Evolutionary conservation across 495 filamentous ascomycete genomes (phyloP).

Genomic region (Tuber indicum): DNA sequence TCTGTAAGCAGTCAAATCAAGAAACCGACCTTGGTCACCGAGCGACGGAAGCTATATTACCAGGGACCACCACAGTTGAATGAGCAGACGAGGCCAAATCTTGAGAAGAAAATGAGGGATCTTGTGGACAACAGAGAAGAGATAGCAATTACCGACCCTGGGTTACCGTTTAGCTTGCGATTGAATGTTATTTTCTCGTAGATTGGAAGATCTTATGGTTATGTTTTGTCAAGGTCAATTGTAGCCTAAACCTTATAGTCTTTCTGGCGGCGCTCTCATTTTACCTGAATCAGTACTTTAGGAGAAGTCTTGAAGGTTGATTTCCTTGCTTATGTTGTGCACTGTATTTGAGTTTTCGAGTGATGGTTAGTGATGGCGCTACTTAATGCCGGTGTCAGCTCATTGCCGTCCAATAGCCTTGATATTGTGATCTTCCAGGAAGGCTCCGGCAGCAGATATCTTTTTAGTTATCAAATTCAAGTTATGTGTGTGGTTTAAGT

Average conservation of each 20-base stretch:
- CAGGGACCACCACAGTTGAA: slow-evolving; percentile 73
- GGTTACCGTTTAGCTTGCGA: slow-evolving; percentile 35
- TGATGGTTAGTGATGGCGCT: background rate
- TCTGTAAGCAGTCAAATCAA: slow-evolving; percentile 55
- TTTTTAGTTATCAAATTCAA: background rate
- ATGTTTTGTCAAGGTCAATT: background rate
- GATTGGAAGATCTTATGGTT: background rate
- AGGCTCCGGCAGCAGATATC: background rate
- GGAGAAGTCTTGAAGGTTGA: background rate
- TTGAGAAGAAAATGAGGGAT: slow-evolving; percentile 64
- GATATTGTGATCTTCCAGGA: background rate
- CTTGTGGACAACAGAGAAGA: slow-evolving; percentile 62
- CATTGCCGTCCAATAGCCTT: background rate
- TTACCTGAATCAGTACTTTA: background rate
- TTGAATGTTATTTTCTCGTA: slow-evolving; percentile 33
- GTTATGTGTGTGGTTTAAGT: background rate
- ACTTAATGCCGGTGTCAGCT: background rate
- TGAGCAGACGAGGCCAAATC: slow-evolving; percentile 71
- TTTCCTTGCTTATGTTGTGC: background rate
- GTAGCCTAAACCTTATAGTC: background rate
- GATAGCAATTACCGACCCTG: slow-evolving; percentile 39
- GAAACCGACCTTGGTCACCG: slow-evolving; percentile 79
- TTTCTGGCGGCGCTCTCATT: background rate
- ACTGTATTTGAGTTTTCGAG: background rate
- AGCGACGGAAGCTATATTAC: slow-evolving; percentile 80